These are phyloP conservation scores for Murraya koenigii DNA, from an alignment of 345 rosid species.

Conservation along the genomic window DNA sequence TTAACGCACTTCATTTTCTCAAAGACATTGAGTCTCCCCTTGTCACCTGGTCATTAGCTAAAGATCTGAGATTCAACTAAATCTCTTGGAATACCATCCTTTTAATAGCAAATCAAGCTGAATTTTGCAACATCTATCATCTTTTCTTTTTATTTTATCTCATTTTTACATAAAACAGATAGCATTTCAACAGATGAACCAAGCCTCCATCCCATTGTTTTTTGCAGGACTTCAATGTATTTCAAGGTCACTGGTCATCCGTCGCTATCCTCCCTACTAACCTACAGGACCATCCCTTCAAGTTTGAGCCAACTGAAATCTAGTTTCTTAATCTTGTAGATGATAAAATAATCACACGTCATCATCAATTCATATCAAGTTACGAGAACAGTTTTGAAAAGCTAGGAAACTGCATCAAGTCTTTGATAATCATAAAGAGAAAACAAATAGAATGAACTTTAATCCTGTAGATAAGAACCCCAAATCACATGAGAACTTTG, in stretches of 20 bases:
- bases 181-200: background rate
- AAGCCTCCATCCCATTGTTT: background rate
- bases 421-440: background rate
- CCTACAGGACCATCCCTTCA: background rate
- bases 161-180: background rate
- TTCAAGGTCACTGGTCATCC: background rate
- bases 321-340: background rate
- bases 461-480: background rate
- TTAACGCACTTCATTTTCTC: background rate
- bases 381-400: background rate
- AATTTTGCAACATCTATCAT: background rate
- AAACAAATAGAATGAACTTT: background rate
- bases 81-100: background rate
- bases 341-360: background rate
- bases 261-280: background rate
- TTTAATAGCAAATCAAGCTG: background rate
- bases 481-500: background rate
- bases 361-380: conserved; percentile 8
- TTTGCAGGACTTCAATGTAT: background rate
- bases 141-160: background rate
- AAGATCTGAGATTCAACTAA: background rate
- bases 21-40: background rate
- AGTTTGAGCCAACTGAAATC: background rate
- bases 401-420: background rate
- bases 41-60: background rate